A percentile compares a stretch with the other conserved stretches of the same genome.
Conservation (phyloP, 257 asterid species). For the Ilex aquifolium region DNA sequence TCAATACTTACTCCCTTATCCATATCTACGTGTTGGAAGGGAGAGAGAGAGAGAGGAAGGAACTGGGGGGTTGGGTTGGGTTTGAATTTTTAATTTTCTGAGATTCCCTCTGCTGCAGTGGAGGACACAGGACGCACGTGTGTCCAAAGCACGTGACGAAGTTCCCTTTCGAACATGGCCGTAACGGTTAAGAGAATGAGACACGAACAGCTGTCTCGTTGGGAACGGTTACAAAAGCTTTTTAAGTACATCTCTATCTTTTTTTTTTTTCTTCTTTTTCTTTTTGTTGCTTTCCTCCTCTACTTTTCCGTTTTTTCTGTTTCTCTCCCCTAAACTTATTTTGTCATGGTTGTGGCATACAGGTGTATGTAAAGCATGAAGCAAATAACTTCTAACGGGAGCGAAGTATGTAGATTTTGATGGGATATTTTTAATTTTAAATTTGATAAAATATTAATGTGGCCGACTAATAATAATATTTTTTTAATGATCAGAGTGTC, state of each 20-base stretch:
- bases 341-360: neutral
- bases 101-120: conserved; percentile 24
- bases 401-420: no score
- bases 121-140: conserved; percentile 50
- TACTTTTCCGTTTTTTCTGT: conserved; percentile 8
- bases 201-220: conserved; percentile 23
- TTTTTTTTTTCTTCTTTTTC: neutral
- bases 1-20: no score
- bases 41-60: no score
- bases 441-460: no score
- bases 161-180: conserved; percentile 23
- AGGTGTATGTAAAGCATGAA: no score
- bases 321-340: conserved; percentile 3
- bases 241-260: conserved; percentile 9
- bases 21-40: no score
- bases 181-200: conserved; percentile 15
- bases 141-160: conserved; percentile 37
- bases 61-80: neutral
- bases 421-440: no score
- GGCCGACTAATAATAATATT: no score
- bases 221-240: conserved; percentile 13
- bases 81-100: conserved; percentile 7
- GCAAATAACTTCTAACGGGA: no score
- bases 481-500: no score
- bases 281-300: conserved; percentile 5